Evolutionary conservation across 108 stramenopile species (phyloP).

Genomic region (Nannochloropsis oceanica): DNA sequence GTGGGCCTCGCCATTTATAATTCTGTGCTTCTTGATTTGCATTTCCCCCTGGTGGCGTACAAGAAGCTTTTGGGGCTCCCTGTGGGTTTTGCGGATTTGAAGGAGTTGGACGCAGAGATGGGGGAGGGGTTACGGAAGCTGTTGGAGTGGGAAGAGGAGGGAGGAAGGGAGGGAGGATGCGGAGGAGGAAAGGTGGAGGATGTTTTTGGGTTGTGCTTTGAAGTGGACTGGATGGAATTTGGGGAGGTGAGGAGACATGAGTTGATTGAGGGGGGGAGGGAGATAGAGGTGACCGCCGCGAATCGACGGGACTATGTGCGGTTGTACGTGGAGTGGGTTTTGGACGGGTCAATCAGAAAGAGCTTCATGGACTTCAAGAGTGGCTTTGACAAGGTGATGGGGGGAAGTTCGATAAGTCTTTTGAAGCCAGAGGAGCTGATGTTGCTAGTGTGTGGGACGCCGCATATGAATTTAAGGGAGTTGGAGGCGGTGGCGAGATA

Average conservation of each 20-base stretch:
- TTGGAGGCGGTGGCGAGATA: constrained; percentile 26
- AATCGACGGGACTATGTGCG: constrained; percentile 74
- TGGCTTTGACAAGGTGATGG: constrained; percentile 41
- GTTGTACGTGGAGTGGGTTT: constrained; percentile 56
- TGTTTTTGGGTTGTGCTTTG: constrained; percentile 31
- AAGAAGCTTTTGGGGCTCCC: constrained; percentile 50
- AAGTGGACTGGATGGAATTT: constrained; percentile 41
- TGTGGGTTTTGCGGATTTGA: constrained; percentile 47
- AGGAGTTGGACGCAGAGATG: constrained; percentile 52
- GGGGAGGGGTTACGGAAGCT: constrained; percentile 55
- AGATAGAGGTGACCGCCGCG: constrained; percentile 55
- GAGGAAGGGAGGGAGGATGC: background rate
- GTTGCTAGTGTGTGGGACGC: constrained; percentile 31
- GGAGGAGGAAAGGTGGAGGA: background rate
- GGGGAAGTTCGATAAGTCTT: constrained; percentile 11
- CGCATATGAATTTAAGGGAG: constrained; percentile 35
- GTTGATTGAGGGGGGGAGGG: constrained; percentile 59
- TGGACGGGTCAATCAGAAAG: constrained; percentile 21
- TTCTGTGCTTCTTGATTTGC: constrained; percentile 65
- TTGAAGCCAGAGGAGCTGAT: constrained; percentile 45
- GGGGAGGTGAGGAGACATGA: constrained; percentile 52
- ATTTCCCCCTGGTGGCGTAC: constrained; percentile 65
- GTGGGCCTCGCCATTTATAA: constrained; percentile 79
- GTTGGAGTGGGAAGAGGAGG: constrained; percentile 52
- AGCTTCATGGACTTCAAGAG: constrained; percentile 24